Conservation (phyloP, 2,329 filamentous ascomycete genomes). For the Colletotrichum limetticola region DNA sequence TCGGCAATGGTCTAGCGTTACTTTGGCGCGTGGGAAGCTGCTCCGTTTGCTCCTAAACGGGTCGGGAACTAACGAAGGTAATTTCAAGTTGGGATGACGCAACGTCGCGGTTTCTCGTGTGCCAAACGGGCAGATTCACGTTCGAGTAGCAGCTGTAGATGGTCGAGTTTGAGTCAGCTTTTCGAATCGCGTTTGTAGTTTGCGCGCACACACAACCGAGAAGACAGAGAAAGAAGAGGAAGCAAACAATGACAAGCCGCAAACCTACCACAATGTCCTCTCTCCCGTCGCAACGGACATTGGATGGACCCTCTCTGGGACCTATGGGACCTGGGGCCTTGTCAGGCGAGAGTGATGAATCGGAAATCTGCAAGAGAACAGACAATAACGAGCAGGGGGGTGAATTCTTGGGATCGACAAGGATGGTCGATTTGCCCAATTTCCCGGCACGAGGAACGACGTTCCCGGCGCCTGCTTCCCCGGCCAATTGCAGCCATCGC, state of each 20-base stretch:
- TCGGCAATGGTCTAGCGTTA: background rate
- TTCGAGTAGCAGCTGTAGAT: background rate
- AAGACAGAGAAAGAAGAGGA: too few relatives aligned
- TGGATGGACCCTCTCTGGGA: background rate
- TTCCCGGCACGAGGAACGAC: background rate
- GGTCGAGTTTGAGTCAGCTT: background rate
- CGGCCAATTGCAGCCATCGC: background rate
- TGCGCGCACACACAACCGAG: background rate
- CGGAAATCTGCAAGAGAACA: background rate
- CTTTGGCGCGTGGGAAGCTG: conserved; percentile 12
- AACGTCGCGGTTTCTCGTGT: background rate
- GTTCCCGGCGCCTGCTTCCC: background rate
- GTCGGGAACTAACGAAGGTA: conserved; percentile 23
- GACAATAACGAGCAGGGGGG: background rate
- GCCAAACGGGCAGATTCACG: conserved; percentile 3
- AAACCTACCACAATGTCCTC: conserved; percentile 1
- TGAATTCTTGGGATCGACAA: background rate
- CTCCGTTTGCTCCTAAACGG: conserved; percentile 20
- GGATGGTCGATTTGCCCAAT: background rate
- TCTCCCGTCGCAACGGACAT: background rate
- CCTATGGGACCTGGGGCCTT: background rate
- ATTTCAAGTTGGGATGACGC: background rate
- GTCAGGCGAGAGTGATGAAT: background rate
- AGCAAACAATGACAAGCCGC: background rate
- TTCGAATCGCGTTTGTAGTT: conserved; percentile 9